Base-by-base conservation (phyloP, 805 yeast genomes). In the Metschnikowia orientalis region DNA sequence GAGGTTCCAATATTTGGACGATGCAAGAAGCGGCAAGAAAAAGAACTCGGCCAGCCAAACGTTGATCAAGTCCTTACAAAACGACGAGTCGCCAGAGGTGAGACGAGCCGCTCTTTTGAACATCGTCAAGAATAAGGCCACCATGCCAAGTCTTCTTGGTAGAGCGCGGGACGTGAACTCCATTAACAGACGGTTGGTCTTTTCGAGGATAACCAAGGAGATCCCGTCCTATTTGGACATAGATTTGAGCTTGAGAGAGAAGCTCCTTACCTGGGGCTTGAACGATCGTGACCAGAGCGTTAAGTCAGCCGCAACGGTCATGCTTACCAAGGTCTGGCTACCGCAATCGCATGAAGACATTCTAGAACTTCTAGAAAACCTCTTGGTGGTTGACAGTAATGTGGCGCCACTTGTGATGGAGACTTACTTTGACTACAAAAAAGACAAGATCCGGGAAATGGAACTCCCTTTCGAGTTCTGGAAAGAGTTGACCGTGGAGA, bases 31-130 rank as follows among this genome's bases (percentile, higher is more conserved):
- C 9, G 28, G 28, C 18, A 30, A 34, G 18, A n/a, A n/a, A n/a
- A 33, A 43, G 9, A 46, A 42, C 20, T 40, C 38, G 16, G 51
- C 56, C 8, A 48, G 49, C n/a, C 35, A 37, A 18, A 25, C 33
- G 24, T 57, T 77, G 21, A 47, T 73, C 32, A 54, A 55, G n/a
- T 69, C 79, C 0, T 64, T 86, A 46, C 81, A 77, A 48, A 75
- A 81, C 50, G 98, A 90, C 57, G 73, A 85, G 2, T 81, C 81
- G 47, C 79, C 95, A 0, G 97, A 92, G 41, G 95, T 89, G 1
- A 71, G 97, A 44, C 69, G 95, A 39, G 88, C 94, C 0, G 90
- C 90, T 0, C 59, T 88, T 48, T 61, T 81, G 26, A 84, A 87
- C 51, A 54, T 90, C 19, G 76, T 71, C 15, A 80, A 78, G 45